Evolutionary conservation across 2,329 filamentous ascomycete genomes (phyloP), one percentile per base, ranked within the genome.

Genomic region (Penicillium glabrum): DNA sequence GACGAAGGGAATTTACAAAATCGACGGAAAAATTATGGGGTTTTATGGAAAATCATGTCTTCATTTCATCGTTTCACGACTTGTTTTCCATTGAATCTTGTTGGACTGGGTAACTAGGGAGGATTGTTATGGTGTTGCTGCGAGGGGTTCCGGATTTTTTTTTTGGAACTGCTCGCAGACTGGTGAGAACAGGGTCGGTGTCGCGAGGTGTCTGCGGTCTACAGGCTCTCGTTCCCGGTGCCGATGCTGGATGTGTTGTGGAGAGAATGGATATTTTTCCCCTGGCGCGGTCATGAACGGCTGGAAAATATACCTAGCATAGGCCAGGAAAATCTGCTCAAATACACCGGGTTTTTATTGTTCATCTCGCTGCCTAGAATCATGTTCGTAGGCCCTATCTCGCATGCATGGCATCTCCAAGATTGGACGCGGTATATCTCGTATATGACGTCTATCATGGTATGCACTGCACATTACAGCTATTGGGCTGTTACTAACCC

Each of bases 1-100:
- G 63, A 62, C 55, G 77, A 69, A 89, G 90, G 6, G 86, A 83
- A 66, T 90, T 90, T 53, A 78, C 50, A 53, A 45, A 45, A 43
- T 46, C 35, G 45, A 46, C 23, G 50, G 43, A 69, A 37, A 60
- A 60, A 39, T 65, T 60, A 54, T 53, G 51, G 59, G 60, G 53
- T 56, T 54, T 48, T 54, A 61, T 54, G 62, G 61, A 59, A 63
- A 58, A 47, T 45, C 33, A 60, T 62, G 58, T 60, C 60, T 61
- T 64, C 60, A 63, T 50, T 59, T 54, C 51, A 57, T 61, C 51
- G 46, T 54, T 54, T 66, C 56, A 67, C 64, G 64, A 67, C 60
- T 67, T 62, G 61, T 63, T 64, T 65, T 62, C 60, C 58, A 61
- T 57, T 52, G 60, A 59, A 61, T 65, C 60, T 64, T 64, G 51